These are phyloP conservation scores for Taphrina communis DNA, from an alignment of 1,139 yeast genomes.

Conservation along the genomic window DNA sequence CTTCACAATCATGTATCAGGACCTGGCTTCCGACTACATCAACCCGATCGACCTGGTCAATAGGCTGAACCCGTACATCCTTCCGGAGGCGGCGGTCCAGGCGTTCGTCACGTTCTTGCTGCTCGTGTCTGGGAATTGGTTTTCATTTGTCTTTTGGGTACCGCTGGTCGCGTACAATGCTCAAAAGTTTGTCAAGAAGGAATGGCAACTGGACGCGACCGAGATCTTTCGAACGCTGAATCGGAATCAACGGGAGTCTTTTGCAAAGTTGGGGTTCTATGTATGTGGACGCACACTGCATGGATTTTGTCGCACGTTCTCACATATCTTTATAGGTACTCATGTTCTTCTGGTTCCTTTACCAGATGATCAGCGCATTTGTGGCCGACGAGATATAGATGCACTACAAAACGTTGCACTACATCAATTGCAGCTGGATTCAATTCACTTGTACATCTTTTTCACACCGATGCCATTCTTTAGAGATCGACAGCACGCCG, in stretches of 20 bases:
- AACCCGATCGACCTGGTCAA: slow-evolving; percentile 96
- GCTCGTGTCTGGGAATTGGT: slow-evolving; percentile 91
- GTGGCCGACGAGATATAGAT: slow-evolving; percentile 61
- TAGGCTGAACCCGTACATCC: slow-evolving; percentile 80
- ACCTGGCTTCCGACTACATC: slow-evolving; percentile 67
- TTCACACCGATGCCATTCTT: too few relatives aligned
- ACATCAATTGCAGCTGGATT: too few relatives aligned
- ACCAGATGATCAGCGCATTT: slow-evolving; percentile 84
- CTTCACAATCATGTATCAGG: slow-evolving; percentile 78
- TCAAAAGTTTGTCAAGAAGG: slow-evolving; percentile 74
- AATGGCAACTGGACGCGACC: slow-evolving; percentile 92
- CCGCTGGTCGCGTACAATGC: slow-evolving; percentile 84
- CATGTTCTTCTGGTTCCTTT: slow-evolving; percentile 36
- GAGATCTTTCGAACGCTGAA: slow-evolving; percentile 88
- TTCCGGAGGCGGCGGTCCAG: slow-evolving; percentile 90
- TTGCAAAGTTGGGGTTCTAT: slow-evolving; percentile 88
- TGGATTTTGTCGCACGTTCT: background rate
- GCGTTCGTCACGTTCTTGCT: slow-evolving; percentile 73
- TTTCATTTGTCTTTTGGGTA: slow-evolving; percentile 79
- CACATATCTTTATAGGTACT: slow-evolving; percentile 2
- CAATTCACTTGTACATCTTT: too few relatives aligned
- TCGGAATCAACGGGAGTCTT: slow-evolving; percentile 90
- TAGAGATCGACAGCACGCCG: too few relatives aligned
- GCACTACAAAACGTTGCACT: too few relatives aligned
- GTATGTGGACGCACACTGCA: slow-evolving; percentile 38